Base-by-base conservation (phyloP, 768 basidiomycete species). In the Rhizopogon salebrosus region DNA sequence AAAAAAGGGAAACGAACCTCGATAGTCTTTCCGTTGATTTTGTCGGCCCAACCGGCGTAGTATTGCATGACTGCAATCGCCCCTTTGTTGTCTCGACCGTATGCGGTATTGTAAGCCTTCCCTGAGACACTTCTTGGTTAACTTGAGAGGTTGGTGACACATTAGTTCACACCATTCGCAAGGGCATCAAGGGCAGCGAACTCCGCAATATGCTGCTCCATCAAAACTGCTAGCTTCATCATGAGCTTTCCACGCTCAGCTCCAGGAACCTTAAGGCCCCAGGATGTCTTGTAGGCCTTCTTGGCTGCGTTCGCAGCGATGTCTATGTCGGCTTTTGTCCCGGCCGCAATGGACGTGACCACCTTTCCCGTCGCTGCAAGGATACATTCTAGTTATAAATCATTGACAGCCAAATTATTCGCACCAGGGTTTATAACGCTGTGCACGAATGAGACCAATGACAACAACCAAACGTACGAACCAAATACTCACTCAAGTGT, bases 161-260 rank as follows among this genome's bases (percentile, higher is more conserved):
- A 27, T 67, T 70, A 13, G 43, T 75, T 70, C 67, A 57, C 9
- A 80, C 78, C 78, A 59, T 80, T 81, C 60, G 89, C 80, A 57
- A 86, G 65, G 22, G 82, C 71, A 69, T 91, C 88, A 39, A 91
- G 65, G 1, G 85, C 85, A 1, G 84, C 79, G 49, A 89, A 71
- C 56, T 79, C 76, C 35, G 84, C 81, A 3, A 60, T 57, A 69
- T 88, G 67, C 55, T 71, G 51, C 60, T 87, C 83, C 63, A 92
- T 79, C 42, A 84, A 69, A 37, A 82, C 75, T 0, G 84, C 86
- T 40, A 91, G 75, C 59, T 80, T 82, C 64, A 67, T 64, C 45
- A 92, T 65, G 18, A 85, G 67, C 58, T 72, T 69, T 41, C 78
- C 78, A 29, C 87, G 79, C 53, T 73, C 61, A 14, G 59, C 51